phyloP scores from a whole-genome alignment of 2,329 filamentous ascomycete species.

The Aureobasidium sp. region DNA sequence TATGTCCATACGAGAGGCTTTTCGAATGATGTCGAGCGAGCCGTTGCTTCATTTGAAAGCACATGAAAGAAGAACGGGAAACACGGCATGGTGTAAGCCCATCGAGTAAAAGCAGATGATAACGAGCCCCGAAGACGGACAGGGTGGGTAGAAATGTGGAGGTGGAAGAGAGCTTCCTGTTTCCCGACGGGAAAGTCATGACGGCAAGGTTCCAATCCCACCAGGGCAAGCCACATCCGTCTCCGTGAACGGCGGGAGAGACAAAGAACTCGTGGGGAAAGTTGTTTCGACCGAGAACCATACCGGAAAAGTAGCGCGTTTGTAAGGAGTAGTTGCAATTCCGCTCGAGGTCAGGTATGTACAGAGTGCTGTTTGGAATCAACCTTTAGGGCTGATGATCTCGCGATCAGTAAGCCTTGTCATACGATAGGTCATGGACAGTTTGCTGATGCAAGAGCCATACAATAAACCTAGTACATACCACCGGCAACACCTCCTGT shows the following conservation, averaged over 20 bases:
- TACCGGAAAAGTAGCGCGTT: background rate
- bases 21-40: background rate
- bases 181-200: background rate
- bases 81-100: constrained; percentile 4
- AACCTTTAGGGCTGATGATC: background rate
- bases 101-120: constrained; percentile 7
- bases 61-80: background rate
- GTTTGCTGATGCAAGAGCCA: background rate
- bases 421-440: background rate
- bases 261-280: background rate
- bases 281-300: background rate
- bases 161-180: background rate
- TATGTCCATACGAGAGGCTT: constrained; percentile 5
- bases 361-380: background rate
- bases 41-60: background rate
- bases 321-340: background rate
- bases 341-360: background rate
- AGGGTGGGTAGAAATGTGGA: background rate
- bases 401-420: constrained; percentile 5
- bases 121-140: background rate
- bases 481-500: constrained; percentile 10
- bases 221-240: background rate
- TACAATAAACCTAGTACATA: constrained; percentile 8
- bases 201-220: background rate
- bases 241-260: background rate